Evolutionary conservation across 2,329 filamentous ascomycete genomes (phyloP), one percentile per base, ranked within the genome.

Genomic region (Fulvia fulva): DNA sequence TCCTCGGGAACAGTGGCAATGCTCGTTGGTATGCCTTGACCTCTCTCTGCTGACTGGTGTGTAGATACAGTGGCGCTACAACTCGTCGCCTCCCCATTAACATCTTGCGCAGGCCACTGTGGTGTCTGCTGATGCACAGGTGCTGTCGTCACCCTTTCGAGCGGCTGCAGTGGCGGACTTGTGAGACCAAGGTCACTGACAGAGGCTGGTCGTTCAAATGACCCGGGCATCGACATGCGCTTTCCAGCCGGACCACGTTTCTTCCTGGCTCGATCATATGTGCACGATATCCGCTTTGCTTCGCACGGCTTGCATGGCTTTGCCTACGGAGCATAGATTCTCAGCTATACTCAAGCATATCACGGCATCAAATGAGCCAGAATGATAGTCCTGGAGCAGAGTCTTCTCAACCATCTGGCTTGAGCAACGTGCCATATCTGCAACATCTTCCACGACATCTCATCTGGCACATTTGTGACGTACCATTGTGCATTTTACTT

Each of bases 221-320:
- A 32, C 2, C 28, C 28, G 28, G 28, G 69, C 67, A 30, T 75
- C 69, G 30, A 75, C 73, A 32, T 32, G 28, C 28, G 28, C 58
- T 74, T 75, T 3, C 59, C 59, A 41, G 59, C 57, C 25, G 66
- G 75, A 64, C 75, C 75, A 46, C 75, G 69, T 56, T 76, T 76
- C 61, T 76, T 77, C 57, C 76, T 73, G 6, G 74, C 73, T 46
- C 73, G 70, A 41, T 76, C 70, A 58, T 75, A 77, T 6, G 75
- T 76, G 61, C 75, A 77, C 12, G 72, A 68, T 56, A 76, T 72
- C 12, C 72, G 72, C 65, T 73, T 73, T 3, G 67, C 68, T n/a
- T 70, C 62, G 58, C 75, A 77, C 32, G 70, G 69, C 51, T 68
- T 69, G 55, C 75, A 76, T 32, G 74, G 74, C 37, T 71, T 70